Percentiles rank a stretch among this genome's conserved stretches.
Conservation (phyloP, 257 asterid species). For the Verbascum thapsus region DNA sequence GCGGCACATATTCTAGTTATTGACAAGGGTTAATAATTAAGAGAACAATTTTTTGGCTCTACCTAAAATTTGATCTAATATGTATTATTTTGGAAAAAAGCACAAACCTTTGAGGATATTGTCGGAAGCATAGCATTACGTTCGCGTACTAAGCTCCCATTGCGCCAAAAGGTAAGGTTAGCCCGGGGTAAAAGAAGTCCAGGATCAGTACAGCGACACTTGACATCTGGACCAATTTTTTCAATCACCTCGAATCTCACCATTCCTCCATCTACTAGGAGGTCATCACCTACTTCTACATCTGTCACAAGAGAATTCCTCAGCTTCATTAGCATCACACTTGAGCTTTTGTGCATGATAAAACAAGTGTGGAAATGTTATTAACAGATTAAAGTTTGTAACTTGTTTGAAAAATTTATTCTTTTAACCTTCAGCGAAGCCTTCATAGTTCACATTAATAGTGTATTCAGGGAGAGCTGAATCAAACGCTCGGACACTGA, state of each 20-base stretch:
- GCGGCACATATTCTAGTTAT: constrained; percentile 17
- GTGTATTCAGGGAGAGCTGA: constrained; percentile 78
- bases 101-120: constrained; percentile 83
- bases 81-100: constrained; percentile 12
- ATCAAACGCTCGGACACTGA: constrained; percentile 88
- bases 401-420: constrained; percentile 18
- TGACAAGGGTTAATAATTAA: too few relatives aligned
- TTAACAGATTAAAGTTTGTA: neutral
- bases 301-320: constrained; percentile 47
- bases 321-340: constrained; percentile 20
- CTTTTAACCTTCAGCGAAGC: constrained; percentile 95
- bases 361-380: constrained; percentile 18
- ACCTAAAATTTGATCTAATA: constrained; percentile 4
- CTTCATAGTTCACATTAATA: constrained; percentile 81
- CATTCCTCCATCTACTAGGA: constrained; percentile 99
- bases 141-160: constrained; percentile 91
- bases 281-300: constrained; percentile 89
- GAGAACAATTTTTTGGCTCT: too few relatives aligned
- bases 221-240: constrained; percentile 97
- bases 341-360: constrained; percentile 7
- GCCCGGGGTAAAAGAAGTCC: constrained; percentile 97
- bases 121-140: constrained; percentile 99
- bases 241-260: constrained; percentile 97
- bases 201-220: constrained; percentile 92
- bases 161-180: constrained; percentile 95